Conservation (phyloP, 768 basidiomycete genomes). For the Auricularia heimuer region DNA sequence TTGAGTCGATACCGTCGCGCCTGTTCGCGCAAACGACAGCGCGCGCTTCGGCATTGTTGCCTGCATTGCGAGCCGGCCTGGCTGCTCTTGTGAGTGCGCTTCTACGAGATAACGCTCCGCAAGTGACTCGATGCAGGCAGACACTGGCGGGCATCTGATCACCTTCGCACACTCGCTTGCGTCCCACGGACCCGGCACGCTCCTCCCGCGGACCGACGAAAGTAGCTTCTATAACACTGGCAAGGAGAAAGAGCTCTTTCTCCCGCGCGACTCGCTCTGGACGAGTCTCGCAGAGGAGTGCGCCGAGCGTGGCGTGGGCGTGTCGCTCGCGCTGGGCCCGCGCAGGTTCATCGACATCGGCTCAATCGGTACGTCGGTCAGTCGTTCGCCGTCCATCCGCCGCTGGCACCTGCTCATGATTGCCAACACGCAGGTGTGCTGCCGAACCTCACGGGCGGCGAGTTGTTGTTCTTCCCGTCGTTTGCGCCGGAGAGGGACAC, state of each 20-base stretch:
- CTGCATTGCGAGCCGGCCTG: slow-evolving; percentile 61
- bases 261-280: slow-evolving; percentile 73
- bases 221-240: slow-evolving; percentile 66
- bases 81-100: slow-evolving; percentile 37
- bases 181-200: slow-evolving; percentile 60
- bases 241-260: slow-evolving; percentile 75
- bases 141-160: slow-evolving; percentile 64
- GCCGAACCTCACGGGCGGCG: slow-evolving; percentile 73
- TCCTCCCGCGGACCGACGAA: slow-evolving; percentile 49
- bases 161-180: slow-evolving; percentile 64
- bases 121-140: background rate
- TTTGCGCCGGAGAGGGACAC: slow-evolving; percentile 66
- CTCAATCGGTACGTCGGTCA: slow-evolving; percentile 52
- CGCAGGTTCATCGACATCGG: slow-evolving; percentile 75
- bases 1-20: slow-evolving; percentile 55
- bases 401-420: slow-evolving; percentile 5
- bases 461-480: slow-evolving; percentile 86
- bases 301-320: slow-evolving; percentile 80
- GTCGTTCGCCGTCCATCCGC: background rate
- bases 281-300: slow-evolving; percentile 77
- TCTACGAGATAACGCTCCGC: slow-evolving; percentile 32
- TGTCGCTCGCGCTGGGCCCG: slow-evolving; percentile 82
- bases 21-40: slow-evolving; percentile 36
- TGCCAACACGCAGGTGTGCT: slow-evolving; percentile 39
- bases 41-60: slow-evolving; percentile 51